phyloP scores from a whole-genome alignment of 2,329 filamentous ascomycete genomes.

The Truncatella angustata region DNA sequence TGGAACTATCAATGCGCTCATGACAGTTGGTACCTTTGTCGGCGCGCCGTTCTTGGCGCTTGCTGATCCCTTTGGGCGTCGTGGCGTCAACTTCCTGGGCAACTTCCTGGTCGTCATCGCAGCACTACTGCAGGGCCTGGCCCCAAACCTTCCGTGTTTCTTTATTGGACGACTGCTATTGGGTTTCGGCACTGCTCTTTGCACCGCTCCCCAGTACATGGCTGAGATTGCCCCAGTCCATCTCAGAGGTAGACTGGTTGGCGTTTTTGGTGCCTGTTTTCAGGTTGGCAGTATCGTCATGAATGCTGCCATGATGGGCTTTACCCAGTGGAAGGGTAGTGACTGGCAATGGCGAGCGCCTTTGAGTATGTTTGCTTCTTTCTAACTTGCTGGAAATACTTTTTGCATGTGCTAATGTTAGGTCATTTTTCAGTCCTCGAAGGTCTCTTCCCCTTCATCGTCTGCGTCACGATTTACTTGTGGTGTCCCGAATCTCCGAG shows the following conservation, averaged over 20 bases:
- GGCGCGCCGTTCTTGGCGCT: slow-evolving; percentile 49
- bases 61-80: slow-evolving; percentile 49
- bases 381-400: too few species aligned
- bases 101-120: slow-evolving; percentile 43
- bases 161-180: slow-evolving; percentile 6
- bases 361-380: slow-evolving; percentile 17
- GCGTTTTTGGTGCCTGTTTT: slow-evolving; percentile 45
- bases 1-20: slow-evolving; percentile 44
- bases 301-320: slow-evolving; percentile 40
- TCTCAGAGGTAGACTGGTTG: slow-evolving; percentile 41
- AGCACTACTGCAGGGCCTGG: slow-evolving; percentile 33
- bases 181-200: slow-evolving; percentile 21
- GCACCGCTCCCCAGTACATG: slow-evolving; percentile 27
- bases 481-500: slow-evolving; percentile 25
- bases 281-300: slow-evolving; percentile 42
- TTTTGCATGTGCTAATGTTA: neutral
- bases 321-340: slow-evolving; percentile 31
- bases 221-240: slow-evolving; percentile 26
- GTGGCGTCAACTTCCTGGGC: slow-evolving; percentile 45
- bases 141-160: slow-evolving; percentile 16
- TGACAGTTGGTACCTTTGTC: slow-evolving; percentile 44
- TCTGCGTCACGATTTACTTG: slow-evolving; percentile 35
- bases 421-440: slow-evolving; percentile 28
- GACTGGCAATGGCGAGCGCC: slow-evolving; percentile 37
- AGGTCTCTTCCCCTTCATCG: slow-evolving; percentile 35